Evolutionary conservation across 2,329 filamentous ascomycete species (phyloP).

Genomic region (Gaeumannomyces tritici): DNA sequence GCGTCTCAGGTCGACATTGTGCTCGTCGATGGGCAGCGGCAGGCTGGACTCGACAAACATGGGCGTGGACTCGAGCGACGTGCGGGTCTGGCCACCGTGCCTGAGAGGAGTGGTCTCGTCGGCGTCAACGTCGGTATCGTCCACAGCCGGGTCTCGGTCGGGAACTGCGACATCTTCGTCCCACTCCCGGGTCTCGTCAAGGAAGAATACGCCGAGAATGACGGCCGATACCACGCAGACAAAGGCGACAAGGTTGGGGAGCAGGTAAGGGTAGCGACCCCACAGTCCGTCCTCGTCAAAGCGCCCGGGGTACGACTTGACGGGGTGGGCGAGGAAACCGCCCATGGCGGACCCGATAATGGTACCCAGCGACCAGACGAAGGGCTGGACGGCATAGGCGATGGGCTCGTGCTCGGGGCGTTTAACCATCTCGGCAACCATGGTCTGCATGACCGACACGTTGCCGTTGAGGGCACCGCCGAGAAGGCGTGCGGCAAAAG

Average conservation of each 20-base stretch:
- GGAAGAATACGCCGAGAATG: constrained; percentile 1
- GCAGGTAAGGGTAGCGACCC: not conserved
- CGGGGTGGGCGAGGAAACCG: constrained; percentile 1
- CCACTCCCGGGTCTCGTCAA: not conserved
- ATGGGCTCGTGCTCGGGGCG: constrained; percentile 27
- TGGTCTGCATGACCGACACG: constrained; percentile 29
- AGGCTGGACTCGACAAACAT: constrained; percentile 1
- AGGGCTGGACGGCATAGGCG: constrained; percentile 37
- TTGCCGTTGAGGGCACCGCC: constrained; percentile 29
- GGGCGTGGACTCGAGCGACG: not conserved
- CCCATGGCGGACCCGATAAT: constrained; percentile 85
- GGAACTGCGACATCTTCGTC: not conserved
- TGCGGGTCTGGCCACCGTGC: not conserved
- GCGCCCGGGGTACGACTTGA: not conserved
- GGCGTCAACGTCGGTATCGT: not conserved
- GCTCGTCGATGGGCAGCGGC: not conserved
- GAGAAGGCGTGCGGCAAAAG: constrained; percentile 28
- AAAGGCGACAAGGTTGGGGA: constrained; percentile 1
- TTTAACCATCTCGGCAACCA: constrained; percentile 32
- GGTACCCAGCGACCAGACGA: constrained; percentile 85
- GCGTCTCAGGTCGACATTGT: not conserved
- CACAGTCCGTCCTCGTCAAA: not conserved
- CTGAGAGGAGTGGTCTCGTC: constrained; percentile 1
- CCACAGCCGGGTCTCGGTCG: not conserved
- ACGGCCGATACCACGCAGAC: not conserved